Evolutionary conservation across 306 rosid genomes (phyloP), one percentile per base, ranked within the genome.

Genomic region (Acacia confusa): DNA sequence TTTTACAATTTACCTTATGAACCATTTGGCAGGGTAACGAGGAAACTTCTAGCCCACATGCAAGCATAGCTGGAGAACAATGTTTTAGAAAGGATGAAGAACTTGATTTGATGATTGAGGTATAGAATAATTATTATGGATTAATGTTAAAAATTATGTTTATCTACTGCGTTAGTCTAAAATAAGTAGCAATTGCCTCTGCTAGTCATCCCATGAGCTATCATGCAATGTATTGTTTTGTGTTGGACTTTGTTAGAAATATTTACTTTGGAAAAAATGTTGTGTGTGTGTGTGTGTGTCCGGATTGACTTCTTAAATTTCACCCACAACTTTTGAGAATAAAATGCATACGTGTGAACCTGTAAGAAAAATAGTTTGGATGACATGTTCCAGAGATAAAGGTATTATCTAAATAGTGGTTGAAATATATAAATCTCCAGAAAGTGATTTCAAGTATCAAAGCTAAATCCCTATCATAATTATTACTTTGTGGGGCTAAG

Each of bases 41-140:
- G 34, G 75, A 64, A 61, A 41, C 75, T 50, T 50, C 58, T 9
- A 60, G 44, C 44, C 76, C 67, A 78, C 71, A 58, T 85, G 87
- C 75, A 83, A 76, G 40, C 63, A 27, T 76, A 65, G 76, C 76
- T 74, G 61, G 50, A 57, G 85, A 74, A 68, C 83, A 61, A 28
- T 63, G 40, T 72, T 68, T 55, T 25, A 22, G 72, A 60, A 40
- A 38, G 83, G 89, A 84, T 72, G 77, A 81, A 52, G 89, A 88
- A 38, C 74, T 83, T 53, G 81, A 86, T 84, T 43, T 78, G 47
- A 75, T 85, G 66, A 84, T 75, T 77, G 90, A 86, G 89, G 92
- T 89, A 76, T 64, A 79, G 81, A 86, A 74, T 72, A 50, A 28
- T 58, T 57, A 82, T 70, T 57, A 15, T 12, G 61, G 30, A 28